Evolutionary conservation across 208 protist species (phyloP).

Genomic region (Lotmaria passim): DNA sequence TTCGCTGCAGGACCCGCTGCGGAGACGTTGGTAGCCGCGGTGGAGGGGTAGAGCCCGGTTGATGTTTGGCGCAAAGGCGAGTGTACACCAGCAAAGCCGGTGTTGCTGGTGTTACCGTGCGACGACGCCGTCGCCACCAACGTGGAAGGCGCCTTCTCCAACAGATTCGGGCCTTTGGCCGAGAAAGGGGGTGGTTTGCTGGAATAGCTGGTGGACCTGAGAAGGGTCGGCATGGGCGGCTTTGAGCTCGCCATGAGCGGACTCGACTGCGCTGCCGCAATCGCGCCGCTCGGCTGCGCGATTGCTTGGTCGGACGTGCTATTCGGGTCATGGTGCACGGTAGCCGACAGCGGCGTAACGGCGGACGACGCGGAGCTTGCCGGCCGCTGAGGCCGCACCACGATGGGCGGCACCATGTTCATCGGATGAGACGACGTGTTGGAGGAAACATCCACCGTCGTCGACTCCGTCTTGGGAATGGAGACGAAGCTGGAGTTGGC

Average conservation of each 20-base stretch:
- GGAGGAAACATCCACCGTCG: constrained; percentile 12
- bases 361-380: background rate
- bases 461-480: constrained; percentile 15
- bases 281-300: background rate
- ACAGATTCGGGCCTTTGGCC: background rate
- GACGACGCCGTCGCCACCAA: constrained; percentile 18
- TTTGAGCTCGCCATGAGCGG: background rate
- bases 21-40: background rate
- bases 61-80: constrained; percentile 17
- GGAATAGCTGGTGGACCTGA: constrained; percentile 7
- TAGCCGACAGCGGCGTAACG: background rate
- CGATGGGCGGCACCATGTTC: constrained; percentile 4
- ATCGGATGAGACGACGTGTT: background rate
- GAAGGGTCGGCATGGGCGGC: constrained; percentile 12
- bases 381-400: constrained; percentile 1
- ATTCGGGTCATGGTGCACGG: constrained; percentile 8
- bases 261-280: background rate
- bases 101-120: background rate
- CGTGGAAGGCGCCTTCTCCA: constrained; percentile 12
- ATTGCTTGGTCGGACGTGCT: background rate
- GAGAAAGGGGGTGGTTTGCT: background rate
- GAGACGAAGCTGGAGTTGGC: constrained; percentile 40
- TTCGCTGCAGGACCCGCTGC: background rate
- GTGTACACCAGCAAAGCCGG: background rate
- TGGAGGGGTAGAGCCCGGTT: background rate